Evolutionary conservation across 2,329 filamentous ascomycete genomes (phyloP).

Genomic region (Neopestalotiopsis sp.): DNA sequence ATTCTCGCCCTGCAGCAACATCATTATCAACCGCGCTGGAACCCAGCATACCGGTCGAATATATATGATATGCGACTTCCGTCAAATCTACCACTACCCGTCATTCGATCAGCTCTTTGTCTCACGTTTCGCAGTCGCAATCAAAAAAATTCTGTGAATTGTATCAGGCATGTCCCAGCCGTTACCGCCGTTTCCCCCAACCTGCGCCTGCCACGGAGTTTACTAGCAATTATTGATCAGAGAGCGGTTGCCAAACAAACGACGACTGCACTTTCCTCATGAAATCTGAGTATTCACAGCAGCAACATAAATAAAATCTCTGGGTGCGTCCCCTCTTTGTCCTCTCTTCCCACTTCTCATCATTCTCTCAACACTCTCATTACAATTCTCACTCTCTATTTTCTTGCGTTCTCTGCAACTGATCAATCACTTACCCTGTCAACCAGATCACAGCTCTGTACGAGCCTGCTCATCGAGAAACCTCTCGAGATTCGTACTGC

Average conservation of each 20-base stretch:
- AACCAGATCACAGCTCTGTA: neutral
- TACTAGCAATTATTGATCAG: neutral
- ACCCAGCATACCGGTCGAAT: neutral
- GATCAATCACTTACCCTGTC: neutral
- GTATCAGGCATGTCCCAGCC: neutral
- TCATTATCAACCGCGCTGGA: neutral
- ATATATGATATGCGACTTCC: conserved; percentile 7
- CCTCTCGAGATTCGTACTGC: neutral
- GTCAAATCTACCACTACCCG: neutral
- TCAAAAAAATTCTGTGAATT: neutral
- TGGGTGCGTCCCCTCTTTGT: neutral
- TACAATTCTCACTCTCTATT: neutral
- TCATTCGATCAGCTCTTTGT: neutral
- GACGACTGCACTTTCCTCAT: neutral
- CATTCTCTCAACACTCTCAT: neutral
- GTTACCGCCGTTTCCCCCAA: neutral
- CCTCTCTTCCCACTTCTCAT: no score
- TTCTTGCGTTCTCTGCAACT: neutral
- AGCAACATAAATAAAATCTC: neutral
- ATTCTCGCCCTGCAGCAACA: neutral
- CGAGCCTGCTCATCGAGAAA: neutral
- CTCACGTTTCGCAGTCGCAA: neutral
- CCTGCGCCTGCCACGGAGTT: neutral
- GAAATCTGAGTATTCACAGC: neutral
- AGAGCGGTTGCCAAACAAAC: neutral